Base-by-base conservation (phyloP, 768 basidiomycete species). In the Russula virescens region DNA sequence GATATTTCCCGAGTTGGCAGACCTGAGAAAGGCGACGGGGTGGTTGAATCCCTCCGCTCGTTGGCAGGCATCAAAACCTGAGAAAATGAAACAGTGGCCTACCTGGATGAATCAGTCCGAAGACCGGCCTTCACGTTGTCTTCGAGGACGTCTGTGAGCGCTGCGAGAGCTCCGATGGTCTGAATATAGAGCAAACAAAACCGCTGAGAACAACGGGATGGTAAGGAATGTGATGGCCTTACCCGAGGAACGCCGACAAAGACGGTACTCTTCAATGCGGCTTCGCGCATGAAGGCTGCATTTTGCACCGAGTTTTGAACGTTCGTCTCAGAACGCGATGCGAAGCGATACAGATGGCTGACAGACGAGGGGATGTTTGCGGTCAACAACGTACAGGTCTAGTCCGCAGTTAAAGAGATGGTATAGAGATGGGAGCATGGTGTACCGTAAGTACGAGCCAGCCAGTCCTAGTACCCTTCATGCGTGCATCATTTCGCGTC, bases 241-340 rank as follows among this genome's bases (percentile, higher is more conserved):
- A 91, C 90, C 73, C 89, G 81, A 68, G 91, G 90, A 58, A 93
- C 89, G 49, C 91, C 91, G 59, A 92, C 84, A 71, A 96, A 94
- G 69, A 94, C 89, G 70, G 85, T 83, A 71, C 91, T 92, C 77
- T 96, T 96, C 72, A 96, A 71, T 34, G 89, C 90, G 34, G 90
- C 83, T 77, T 96, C 94, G 49, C 94, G 82, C 84, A 96, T 94
- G 67, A 92, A 73, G 66, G 91, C 89, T 65, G 89, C 90, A 71
- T 80, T 86, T 74, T 83, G 81, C 62, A 88, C 79, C 66, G 81
- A 75, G 62, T 67, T 70, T 48, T 72, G 72, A 65, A 76, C 73
- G 60, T 73, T 71, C 58, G 76, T 74, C 65, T 76, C 74, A 61
- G 76, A 73, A 63, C 83, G 78, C 14, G 87, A 85, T 54, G 83